Percentiles rank a stretch among this genome's conserved stretches.
Evolutionary conservation across 2,329 filamentous ascomycete genomes (phyloP).

Genomic region (Neopestalotiopsis rosae): DNA sequence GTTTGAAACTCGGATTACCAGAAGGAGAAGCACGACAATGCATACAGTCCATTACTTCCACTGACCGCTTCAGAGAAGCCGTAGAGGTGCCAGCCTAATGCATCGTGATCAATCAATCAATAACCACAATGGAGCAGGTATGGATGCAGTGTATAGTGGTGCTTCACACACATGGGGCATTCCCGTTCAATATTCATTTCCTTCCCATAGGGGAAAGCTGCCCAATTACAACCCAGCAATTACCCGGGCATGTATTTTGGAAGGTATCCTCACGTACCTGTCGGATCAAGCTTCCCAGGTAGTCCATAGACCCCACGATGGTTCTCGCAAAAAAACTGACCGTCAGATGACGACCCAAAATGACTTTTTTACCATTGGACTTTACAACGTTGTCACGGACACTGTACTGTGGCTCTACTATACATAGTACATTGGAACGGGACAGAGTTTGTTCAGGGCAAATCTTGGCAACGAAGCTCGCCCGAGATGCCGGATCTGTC

Average conservation of each 20-base stretch:
- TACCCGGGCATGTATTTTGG: not conserved
- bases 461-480: not conserved
- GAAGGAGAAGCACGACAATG: not conserved
- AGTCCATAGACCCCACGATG: conserved; percentile 11
- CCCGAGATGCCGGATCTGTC: not conserved
- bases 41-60: not conserved
- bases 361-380: not conserved
- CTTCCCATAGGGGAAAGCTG: too few species aligned
- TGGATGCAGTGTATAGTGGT: not conserved
- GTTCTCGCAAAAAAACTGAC: not conserved
- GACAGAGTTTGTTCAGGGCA: conserved; percentile 7
- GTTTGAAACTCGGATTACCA: not conserved
- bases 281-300: conserved; percentile 13
- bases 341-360: conserved; percentile 10
- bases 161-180: not conserved
- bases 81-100: not conserved
- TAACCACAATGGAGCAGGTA: not conserved
- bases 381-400: not conserved
- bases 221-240: not conserved
- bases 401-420: not conserved
- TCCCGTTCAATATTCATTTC: not conserved
- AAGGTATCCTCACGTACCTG: not conserved
- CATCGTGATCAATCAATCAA: not conserved
- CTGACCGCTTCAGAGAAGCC: not conserved
- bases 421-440: not conserved